These are phyloP conservation scores for Linum usitatissimum DNA, from an alignment of 345 rosid genomes.

Conservation along the genomic window DNA sequence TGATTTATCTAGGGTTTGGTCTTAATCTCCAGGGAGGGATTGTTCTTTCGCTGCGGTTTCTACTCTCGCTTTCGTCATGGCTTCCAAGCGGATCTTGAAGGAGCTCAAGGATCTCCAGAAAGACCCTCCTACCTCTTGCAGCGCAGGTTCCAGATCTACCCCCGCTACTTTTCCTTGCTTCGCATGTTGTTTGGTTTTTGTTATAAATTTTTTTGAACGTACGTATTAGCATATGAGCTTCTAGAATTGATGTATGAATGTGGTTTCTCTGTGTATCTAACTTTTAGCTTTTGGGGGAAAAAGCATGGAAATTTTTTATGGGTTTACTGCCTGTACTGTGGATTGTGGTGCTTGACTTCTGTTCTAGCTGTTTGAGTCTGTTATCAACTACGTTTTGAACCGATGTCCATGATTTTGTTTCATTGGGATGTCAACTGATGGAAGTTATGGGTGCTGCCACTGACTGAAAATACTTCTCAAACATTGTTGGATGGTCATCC, in stretches of 20 bases:
- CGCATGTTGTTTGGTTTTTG: background rate
- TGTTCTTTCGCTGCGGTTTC: background rate
- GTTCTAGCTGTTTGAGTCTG: background rate
- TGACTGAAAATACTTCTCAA: background rate
- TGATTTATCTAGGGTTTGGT: background rate
- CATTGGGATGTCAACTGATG: background rate
- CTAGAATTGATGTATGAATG: background rate
- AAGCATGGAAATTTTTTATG: background rate
- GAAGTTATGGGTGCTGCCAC: no score
- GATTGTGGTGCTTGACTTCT: background rate
- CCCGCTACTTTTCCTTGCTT: background rate
- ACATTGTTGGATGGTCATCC: background rate
- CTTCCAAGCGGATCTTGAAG: constrained; percentile 10
- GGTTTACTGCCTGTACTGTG: background rate
- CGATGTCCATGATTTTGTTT: background rate
- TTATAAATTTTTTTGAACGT: background rate
- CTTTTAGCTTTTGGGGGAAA: background rate
- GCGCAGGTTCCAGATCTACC: background rate
- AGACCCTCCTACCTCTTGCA: constrained; percentile 3
- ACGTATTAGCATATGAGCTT: background rate
- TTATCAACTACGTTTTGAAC: no score
- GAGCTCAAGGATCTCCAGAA: constrained; percentile 7
- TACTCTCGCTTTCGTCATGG: background rate
- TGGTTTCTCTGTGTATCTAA: background rate
- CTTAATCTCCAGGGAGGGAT: background rate